Base-by-base conservation (phyloP, 805 yeast species). In the Sugiyamaella valdiviana region DNA sequence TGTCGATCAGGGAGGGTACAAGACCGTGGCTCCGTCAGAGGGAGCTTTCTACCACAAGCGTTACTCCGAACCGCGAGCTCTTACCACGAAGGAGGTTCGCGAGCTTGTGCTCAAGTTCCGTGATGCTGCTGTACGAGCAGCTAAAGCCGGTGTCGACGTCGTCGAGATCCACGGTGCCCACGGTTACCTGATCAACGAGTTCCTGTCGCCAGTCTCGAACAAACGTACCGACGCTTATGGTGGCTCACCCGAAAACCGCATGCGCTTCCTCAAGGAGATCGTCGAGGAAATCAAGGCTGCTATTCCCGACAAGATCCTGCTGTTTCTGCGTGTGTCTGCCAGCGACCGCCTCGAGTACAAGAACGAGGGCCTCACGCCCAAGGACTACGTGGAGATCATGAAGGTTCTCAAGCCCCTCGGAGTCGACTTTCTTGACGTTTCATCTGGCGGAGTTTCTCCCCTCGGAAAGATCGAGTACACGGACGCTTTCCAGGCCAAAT, bases 151-250 rank as follows among this genome's bases (percentile, higher is more conserved):
- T 0, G 74, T 76, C 45, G 87, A 82, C 61, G 80, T 80, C 55
- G 75, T 83, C 39, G 85, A 80, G 57, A 67, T 81, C 50, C 85
- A 82, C 61, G 71, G 69, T 22, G 86, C 87, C 21, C 78, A 80
- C 59, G 85, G 85, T 1, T 78, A 76, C 55, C 62, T 80, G 40
- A 50, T 74, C 39, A 65, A 69, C 54, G 67, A 71, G 53, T 79
- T 82, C 54, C 56, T 76, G 46, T 71, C 76, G 20, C 61, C 65
- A 1, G 54, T 59, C 24, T 63, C 75, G 15, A 79, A 82, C 62
- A 60, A 67, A 52, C 71, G 86, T 59, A 74, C 76, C 1, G 86
- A 81, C 57, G 67, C 72, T 53, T 81, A 79, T 53, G 85, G 85
- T 42, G 85, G 85, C 6, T 65, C 75, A 2, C 66, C 79, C 45